phyloP scores from a whole-genome alignment of 179 eudicot species.

The Corrigiola litoralis region DNA sequence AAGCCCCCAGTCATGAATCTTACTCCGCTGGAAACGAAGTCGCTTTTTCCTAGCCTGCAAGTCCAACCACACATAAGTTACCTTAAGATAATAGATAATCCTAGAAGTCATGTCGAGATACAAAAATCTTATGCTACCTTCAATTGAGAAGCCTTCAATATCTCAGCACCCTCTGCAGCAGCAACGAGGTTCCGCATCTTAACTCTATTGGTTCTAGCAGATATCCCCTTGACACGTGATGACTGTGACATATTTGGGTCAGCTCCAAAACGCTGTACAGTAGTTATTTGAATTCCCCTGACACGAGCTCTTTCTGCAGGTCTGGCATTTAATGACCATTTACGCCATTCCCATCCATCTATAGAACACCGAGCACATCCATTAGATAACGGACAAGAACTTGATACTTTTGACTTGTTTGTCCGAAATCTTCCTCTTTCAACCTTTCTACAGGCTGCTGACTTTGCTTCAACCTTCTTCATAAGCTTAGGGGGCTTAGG shows the following conservation, averaged over 20 bases:
- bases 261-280: slow-evolving; percentile 30
- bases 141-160: slow-evolving; percentile 86
- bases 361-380: slow-evolving; percentile 96
- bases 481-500: slow-evolving; percentile 39
- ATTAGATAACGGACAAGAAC: slow-evolving; percentile 57
- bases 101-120: neutral
- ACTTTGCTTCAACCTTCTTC: slow-evolving; percentile 36
- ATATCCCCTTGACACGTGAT: slow-evolving; percentile 60
- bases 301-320: slow-evolving; percentile 82
- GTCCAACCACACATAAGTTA: slow-evolving; percentile 1
- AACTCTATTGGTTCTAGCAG: slow-evolving; percentile 94
- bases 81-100: neutral
- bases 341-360: slow-evolving; percentile 95
- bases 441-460: slow-evolving; percentile 30
- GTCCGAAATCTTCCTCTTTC: slow-evolving; percentile 27
- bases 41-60: slow-evolving; percentile 92
- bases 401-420: slow-evolving; percentile 30
- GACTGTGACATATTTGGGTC: slow-evolving; percentile 41
- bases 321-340: slow-evolving; percentile 76
- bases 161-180: slow-evolving; percentile 98
- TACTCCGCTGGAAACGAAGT: slow-evolving; percentile 87
- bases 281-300: slow-evolving; percentile 49
- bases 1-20: slow-evolving; percentile 99
- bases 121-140: slow-evolving; percentile 42
- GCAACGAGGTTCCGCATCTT: slow-evolving; percentile 94